Percentiles rank a stretch among this genome's conserved stretches.
Conservation (phyloP, 768 basidiomycete species). For the Termitomyces sp. region DNA sequence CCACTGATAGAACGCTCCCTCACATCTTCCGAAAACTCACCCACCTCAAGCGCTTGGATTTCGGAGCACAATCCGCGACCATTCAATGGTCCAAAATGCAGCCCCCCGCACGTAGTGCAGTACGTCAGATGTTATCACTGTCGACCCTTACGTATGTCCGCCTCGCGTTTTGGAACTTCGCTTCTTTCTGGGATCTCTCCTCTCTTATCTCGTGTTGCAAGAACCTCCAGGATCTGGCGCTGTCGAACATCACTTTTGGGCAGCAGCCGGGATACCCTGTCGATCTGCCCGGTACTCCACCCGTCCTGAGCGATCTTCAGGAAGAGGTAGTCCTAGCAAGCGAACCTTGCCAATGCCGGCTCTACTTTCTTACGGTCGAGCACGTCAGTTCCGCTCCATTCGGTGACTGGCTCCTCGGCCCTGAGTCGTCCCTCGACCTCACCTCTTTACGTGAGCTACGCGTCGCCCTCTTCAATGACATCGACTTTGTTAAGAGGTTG, state of each 20-base stretch:
- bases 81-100: slow-evolving; percentile 35
- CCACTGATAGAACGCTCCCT: slow-evolving; percentile 32
- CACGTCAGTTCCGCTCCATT: slow-evolving; percentile 33
- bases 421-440: slow-evolving; percentile 28
- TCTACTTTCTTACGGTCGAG: slow-evolving; percentile 39
- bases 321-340: neutral
- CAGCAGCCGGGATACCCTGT: neutral
- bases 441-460: slow-evolving; percentile 36
- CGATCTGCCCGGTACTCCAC: neutral
- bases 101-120: slow-evolving; percentile 28
- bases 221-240: slow-evolving; percentile 31
- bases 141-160: slow-evolving; percentile 34
- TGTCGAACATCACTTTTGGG: slow-evolving; percentile 13
- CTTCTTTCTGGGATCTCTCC: slow-evolving; percentile 29
- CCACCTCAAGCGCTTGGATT: slow-evolving; percentile 33
- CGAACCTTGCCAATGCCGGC: slow-evolving; percentile 10
- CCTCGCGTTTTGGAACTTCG: slow-evolving; percentile 37
- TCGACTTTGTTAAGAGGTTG: slow-evolving; percentile 30
- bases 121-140: slow-evolving; percentile 30
- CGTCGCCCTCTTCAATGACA: slow-evolving; percentile 36
- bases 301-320: slow-evolving; percentile 1
- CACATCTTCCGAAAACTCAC: slow-evolving; percentile 32
- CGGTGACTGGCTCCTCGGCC: slow-evolving; percentile 34
- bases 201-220: slow-evolving; percentile 28
- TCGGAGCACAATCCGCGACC: slow-evolving; percentile 29